Evolutionary conservation across 352 stramenopile species (phyloP).

Genomic region (Pythium dissotocum): DNA sequence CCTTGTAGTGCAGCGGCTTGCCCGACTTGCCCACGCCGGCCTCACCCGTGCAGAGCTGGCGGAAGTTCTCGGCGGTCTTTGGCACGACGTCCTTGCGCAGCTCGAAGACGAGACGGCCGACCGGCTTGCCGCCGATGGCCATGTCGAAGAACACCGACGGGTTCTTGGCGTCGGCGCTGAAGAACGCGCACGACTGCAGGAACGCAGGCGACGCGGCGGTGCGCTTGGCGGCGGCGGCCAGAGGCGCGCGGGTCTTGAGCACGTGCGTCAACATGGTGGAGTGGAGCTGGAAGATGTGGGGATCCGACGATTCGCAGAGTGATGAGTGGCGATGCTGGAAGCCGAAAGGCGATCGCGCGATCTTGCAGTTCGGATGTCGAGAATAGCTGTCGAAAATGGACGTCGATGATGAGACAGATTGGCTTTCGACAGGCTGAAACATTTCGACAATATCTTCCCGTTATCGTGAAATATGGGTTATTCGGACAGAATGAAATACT

Average conservation of each 20-base stretch:
- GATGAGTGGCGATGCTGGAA: constrained; percentile 3
- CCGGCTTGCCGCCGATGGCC: constrained; percentile 89
- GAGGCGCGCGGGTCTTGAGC: constrained; percentile 36
- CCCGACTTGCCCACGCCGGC: constrained; percentile 86
- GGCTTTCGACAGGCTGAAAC: no score
- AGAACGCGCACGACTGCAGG: constrained; percentile 32
- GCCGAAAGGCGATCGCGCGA: not conserved
- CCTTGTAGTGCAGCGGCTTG: constrained; percentile 88
- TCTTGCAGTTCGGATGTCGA: not conserved
- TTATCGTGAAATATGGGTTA: no score
- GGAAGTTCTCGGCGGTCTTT: constrained; percentile 99
- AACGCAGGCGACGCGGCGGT: constrained; percentile 18
- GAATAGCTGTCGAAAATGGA: not conserved
- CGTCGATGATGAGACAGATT: not conserved
- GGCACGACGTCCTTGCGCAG: constrained; percentile 95
- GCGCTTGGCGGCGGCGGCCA: constrained; percentile 16
- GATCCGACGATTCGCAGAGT: not conserved
- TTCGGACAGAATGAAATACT: not conserved
- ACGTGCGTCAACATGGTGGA: constrained; percentile 31
- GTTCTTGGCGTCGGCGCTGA: constrained; percentile 75
- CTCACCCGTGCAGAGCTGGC: constrained; percentile 96
- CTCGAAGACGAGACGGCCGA: constrained; percentile 86
- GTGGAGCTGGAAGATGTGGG: not conserved
- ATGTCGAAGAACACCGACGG: constrained; percentile 97
- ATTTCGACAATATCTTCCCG: no score